Evolutionary conservation across 1,139 yeast genomes (phyloP), one percentile per base, ranked within the genome.

Genomic region (Magnusiomyces sp.): DNA sequence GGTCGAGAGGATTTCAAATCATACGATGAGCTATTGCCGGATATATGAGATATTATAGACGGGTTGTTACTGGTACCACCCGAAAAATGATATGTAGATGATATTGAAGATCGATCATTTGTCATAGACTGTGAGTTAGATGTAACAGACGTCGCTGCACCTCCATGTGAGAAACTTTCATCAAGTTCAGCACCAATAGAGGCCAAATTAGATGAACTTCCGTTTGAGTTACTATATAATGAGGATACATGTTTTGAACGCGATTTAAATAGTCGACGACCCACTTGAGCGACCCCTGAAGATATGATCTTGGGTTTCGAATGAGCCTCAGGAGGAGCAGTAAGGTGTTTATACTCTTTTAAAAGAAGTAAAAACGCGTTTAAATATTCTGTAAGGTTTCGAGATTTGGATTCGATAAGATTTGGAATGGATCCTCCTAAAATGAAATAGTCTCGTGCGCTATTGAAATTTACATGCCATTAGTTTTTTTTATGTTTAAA

Each of bases 251-350:
- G 16, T 44, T 60, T 60, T 44, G 55, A 45, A 38, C 60, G 51
- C 6, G 60, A 50, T 34, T 60, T 50, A 43, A 61, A 59, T 33
- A 61, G 54, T 34, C 62, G 50, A 37, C 63, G 50, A 29, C 64
- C 62, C 9, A 59, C 64, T 6, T 34, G 45, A 5, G 46, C 45
- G 16, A 47, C 49, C 11, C 36, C 33, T 5, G 58, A 59, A 4
- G 58, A 56, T 23, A 23, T 23, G 11, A 59, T 58, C 40, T 56
- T 56, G 33, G 45, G 38, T 37, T 55, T 53, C 39, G 16, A 17
- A 23, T 40, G 6, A 14, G n/a, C 20, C 5, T 19, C 11, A 7
- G 45, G n/a, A 16, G 45, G 38, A 4, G 19, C 11, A 3, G 27
- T 42, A 32, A 16, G 33, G 7, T 20, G 11, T 11, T 19, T 42